phyloP scores from a whole-genome alignment of 371 early-diverging fungal species.

The Mortierella sp. region DNA sequence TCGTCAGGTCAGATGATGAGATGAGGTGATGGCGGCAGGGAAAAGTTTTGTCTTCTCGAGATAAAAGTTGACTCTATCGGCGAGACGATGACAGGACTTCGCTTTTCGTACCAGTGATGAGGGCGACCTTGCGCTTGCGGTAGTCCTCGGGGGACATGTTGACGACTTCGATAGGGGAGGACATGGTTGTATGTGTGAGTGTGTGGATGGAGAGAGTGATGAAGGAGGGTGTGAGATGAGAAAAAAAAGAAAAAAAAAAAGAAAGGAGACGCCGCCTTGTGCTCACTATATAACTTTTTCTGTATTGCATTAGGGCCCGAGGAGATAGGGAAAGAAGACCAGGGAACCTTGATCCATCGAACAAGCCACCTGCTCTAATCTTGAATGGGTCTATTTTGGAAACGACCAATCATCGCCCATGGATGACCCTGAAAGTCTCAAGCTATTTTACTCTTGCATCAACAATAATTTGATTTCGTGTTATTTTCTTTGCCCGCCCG shows the following conservation, averaged over 20 bases:
- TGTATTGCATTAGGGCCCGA: neutral
- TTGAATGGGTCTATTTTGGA: neutral
- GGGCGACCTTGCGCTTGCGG: conserved; percentile 73
- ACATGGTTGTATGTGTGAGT: conserved; percentile 14
- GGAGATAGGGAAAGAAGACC: neutral
- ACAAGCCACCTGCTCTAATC: conserved; percentile 2
- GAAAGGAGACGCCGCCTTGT: neutral
- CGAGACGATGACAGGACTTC: neutral
- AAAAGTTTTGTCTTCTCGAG: neutral
- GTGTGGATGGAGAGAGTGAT: neutral
- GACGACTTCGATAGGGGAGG: conserved; percentile 54
- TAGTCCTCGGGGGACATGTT: conserved; percentile 64
- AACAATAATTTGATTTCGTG: neutral
- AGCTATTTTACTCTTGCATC: neutral
- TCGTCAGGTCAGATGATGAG: neutral
- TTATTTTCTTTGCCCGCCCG: neutral
- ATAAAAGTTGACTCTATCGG: neutral
- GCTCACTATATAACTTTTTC: neutral
- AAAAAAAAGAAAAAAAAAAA: neutral
- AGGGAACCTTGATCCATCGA: conserved; percentile 11
- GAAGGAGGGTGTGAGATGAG: neutral
- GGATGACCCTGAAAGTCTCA: neutral
- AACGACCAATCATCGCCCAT: neutral
- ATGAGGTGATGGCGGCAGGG: no score
- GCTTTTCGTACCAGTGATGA: conserved; percentile 73